Base-by-base conservation (phyloP, 352 stramenopile species). In the Phytophthora palmivora region DNA sequence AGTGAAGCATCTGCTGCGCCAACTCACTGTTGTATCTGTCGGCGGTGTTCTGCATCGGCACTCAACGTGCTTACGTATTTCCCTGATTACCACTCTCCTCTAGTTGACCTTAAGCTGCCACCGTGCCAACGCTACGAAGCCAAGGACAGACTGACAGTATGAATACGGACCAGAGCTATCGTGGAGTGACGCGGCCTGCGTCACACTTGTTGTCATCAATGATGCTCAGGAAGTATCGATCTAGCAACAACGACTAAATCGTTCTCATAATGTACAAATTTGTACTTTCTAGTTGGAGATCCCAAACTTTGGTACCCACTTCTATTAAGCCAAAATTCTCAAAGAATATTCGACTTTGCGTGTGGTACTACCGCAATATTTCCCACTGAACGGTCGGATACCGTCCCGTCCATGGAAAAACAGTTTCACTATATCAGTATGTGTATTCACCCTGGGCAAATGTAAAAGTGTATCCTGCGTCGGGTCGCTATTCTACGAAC, bases 381-480 rank as follows among this genome's bases (percentile, higher is more conserved):
- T 15, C 46, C 21, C 11, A 53, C 46, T 2, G 36, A 65, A 65
- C 28, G 38, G 47, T 42, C 4, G 7, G 14, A 58, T 48, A 0
- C 46, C 57, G 1, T 36, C 1, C 6, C 46, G 57, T 14, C 47
- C 47, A 42, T 2, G 15, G 9, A 66, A 59, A 43, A 49, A 66
- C 46, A 58, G 4, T 48, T 65, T 65, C 3, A 58, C n/a, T 24
- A 39, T 64, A 8, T 32, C 57, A 48, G 43, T 49, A n/a, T 37
- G 55, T 51, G 6, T n/a, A n/a, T n/a, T n/a, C n/a, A n/a, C 26
- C 44, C 21, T 67, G 39, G 39, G 58, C 43, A 41, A 55, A 67
- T 11, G 48, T 67, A 67, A 67, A 60, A 24, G 5, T 32, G 6
- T 55, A 34, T 39, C 19, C 4, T 15, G 7, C 55, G 19, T 59